Percentiles rank a stretch among this genome's conserved stretches.
These are phyloP conservation scores for Hondaea fermentalgiana DNA, from an alignment of 108 stramenopile species.

Conservation along the genomic window DNA sequence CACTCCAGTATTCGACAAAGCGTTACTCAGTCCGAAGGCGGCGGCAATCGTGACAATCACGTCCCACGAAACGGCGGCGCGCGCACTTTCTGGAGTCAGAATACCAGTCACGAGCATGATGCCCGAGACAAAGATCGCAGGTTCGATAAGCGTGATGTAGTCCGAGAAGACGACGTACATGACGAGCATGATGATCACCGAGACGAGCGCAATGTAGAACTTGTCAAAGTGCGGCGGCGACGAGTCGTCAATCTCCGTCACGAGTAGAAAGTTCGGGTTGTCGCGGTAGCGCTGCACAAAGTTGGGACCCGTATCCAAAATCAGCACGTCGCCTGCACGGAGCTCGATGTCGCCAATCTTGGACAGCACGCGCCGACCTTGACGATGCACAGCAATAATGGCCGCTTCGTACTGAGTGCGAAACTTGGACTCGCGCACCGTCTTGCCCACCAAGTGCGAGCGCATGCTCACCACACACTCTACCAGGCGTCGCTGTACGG, in stretches of 20 bases:
- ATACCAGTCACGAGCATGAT: not conserved
- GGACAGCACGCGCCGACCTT: not conserved
- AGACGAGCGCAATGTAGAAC: not conserved
- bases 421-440: not conserved
- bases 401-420: not conserved
- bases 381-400: slow-evolving; percentile 1
- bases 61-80: slow-evolving; percentile 10
- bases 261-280: not conserved
- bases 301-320: not conserved
- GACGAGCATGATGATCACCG: not conserved
- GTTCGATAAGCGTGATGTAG: not conserved
- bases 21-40: slow-evolving; percentile 10
- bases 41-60: not conserved
- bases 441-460: not conserved
- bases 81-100: not conserved
- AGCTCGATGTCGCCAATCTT: slow-evolving; percentile 12
- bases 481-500: not conserved
- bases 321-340: not conserved
- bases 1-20: not conserved
- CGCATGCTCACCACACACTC: not conserved
- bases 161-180: not conserved
- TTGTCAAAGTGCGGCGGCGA: slow-evolving; percentile 12
- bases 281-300: not conserved
- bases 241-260: not conserved
- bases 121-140: not conserved